Base-by-base conservation (phyloP, 441 rosid species). In the Kokia cookei region DNA sequence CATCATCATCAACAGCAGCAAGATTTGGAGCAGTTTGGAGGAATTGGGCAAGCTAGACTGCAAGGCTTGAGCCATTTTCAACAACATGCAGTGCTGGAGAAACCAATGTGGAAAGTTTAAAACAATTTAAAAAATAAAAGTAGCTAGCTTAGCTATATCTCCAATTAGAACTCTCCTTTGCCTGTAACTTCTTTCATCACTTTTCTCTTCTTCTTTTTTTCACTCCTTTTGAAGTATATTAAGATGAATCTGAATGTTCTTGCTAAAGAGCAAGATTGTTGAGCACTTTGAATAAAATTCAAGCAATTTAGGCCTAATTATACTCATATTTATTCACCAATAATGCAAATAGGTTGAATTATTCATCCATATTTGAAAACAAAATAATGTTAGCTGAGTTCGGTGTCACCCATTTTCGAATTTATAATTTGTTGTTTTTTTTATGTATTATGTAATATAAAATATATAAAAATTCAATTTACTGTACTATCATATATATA, bases 61-160 rank as follows among this genome's bases (percentile, higher is more conserved):
- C 84, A 77, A 76, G 79, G 76, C 4, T 58, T 79, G 79, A 80
- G 48, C 54, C 85, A 82, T 53, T 84, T 80, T 73, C 87, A 84
- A 22, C 86, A 84, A 69, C 78, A 51, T 29, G 71, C 84, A 40
- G 73, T 75, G 11, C 3, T 78, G 81, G 84, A 82, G 78, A 86
- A 87, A 78, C 64, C 88, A 12, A 69, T 84, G 71, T 87, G 91
- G 89, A 86, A 81, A 57, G 77, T 73, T 63, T 76, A 73, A 80
- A 42, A 64, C 0, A 11, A 12, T 0, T 40, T 40, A 2, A 40
- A 40, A 7, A 40, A 40, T 8, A 8, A 40, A 15, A 24, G 57
- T 7, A 12, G 35, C 27, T 45, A 50, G 55, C 59, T 69, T 51
- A 29, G 72, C 45, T 50, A 51, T 51, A 27, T 19, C 72, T 50